Base-by-base conservation (phyloP, 163 green algal genomes). In the Chlamydomonas reinhardtii region DNA sequence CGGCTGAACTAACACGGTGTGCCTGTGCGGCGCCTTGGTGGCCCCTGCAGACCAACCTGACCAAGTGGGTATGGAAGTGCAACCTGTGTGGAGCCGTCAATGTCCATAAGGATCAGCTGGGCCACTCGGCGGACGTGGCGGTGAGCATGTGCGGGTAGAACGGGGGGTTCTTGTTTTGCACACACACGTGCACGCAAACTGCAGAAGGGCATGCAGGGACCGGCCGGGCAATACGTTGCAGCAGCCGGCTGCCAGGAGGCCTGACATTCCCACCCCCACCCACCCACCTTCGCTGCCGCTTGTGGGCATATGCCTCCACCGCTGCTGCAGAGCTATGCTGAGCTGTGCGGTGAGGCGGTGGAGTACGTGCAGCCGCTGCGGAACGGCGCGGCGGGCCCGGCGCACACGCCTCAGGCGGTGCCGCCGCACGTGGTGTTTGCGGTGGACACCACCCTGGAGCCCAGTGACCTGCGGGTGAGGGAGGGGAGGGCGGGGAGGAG, bases 1-100 rank as follows among this genome's bases (percentile, higher is more conserved):
- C 39, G 39, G 39, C 39, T 8, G 39, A 14, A 8, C n/a, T 48
- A 8, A 48, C 8, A 48, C 39, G 39, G 39, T 48, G 5, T 48
- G 8, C 39, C 39, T 48, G n/a, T 48, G 39, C 5, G 39, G 39
- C 39, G 19, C 48, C 5, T 56, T 17, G 1, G 48, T 14, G 14
- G 1, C 19, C 24, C 37, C 74, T 17, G 5, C 66, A 89, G 84
- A 65, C 74, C 52, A 84, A 89, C 35, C 54, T 84, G n/a, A 4
- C 35, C 34, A 89, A 89, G 76, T 52, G 77, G 24, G 85, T 83
- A 61, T 90, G 85, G 85, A 75, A 83, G 59, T 90, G 85, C 62
- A 78, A 73, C 59, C 62, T 90, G 76, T 90, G 85, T 59, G 85
- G 85, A 0, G 6, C 20, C 1, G 76, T 84, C 52, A 90, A 90